Base-by-base conservation (phyloP, 345 rosid species). In the Ceriops tagal region DNA sequence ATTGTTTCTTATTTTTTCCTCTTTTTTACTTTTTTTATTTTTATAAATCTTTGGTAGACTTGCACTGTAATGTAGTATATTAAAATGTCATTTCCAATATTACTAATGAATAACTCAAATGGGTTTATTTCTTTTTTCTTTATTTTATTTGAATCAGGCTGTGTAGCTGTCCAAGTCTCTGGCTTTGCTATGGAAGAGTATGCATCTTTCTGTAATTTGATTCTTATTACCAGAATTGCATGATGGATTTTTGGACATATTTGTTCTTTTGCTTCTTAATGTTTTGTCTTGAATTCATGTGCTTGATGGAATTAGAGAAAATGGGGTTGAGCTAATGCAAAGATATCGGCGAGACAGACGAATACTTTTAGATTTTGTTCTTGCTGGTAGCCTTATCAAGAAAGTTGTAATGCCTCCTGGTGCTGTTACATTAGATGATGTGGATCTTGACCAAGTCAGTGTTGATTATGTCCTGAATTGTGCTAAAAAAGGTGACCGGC, bases 361-460 rank as follows among this genome's bases (percentile, higher is more conserved):
- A 5, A 68, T 87, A 51, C 96, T 95, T 58, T 78, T 95, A 73
- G 95, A 90, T 77, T 95, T 87, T 74, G 80, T 95, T 66, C 85
- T 92, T 62, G 86, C 96, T 5, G 96, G 96, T 58, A 90, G 89
- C 79, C 78, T 95, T 72, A 84, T 95, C 64, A 92, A 87, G 93
- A 92, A 92, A 81, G 99, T 95, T 52, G 83, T 84, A 37, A 90
- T 95, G 96, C 98, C 99, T 71, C 98, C 99, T 66, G 99, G 99
- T 20, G 98, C 99, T 1, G 93, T 92, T 56, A 88, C 96, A 39
- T 82, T 95, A 1, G 99, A 92, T 75, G 99, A 95, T 69, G 97
- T 95, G 60, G 99, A 95, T 87, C 86, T 95, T 47, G 98, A 95
- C 75, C 99, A 92, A 95, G 96, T 95, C 79, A 92, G 99, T 80